Base-by-base conservation (phyloP, 768 basidiomycete species). In the Boletus patriciae region DNA sequence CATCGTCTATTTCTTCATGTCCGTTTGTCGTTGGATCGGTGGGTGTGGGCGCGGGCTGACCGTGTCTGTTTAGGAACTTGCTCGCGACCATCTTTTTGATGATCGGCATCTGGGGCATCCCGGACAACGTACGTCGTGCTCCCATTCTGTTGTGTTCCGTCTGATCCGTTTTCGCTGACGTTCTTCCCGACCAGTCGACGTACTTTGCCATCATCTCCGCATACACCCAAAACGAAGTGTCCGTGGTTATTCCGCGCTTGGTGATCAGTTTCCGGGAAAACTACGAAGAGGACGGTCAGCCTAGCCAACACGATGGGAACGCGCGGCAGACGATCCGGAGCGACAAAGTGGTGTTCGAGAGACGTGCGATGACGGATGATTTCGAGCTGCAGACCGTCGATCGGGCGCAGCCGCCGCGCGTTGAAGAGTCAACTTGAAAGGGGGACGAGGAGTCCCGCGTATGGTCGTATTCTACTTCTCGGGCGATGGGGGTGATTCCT, bases 1-100 rank as follows among this genome's bases (percentile, higher is more conserved):
- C 42, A 66, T 58, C 31, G 4, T 67, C 38, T 65, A 62, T 8
- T 64, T 61, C 57, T 57, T 56, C 23, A 23, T 67, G 66, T 67
- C 27, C 33, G 65, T 54, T 6, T 16, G 16, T 19, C 4, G 2
- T 23, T 16, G 40, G 23, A 21, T 25, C n/a, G 15, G 19, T 25
- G 11, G 15, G 21, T 6, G 16, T 6, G n/a, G n/a, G n/a, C n/a
- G n/a, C n/a, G 6, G 19, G 23, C 13, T 64, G 43, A 61, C 21
- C 8, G 2, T 5, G 12, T 23, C 19, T 6, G 15, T n/a, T 2
- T 21, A 64, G 65, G 21, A 64, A 64, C 33, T 4, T 59, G 33
- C 57, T 66, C 21, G 56, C 57, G 12, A 64, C 54, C 25, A 37
- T 59, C 25, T 38, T 66, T 27, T 38, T 64, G 50, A 58, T 66